Base-by-base conservation (phyloP, 139 green algal species). In the Chloropicon primus region DNA sequence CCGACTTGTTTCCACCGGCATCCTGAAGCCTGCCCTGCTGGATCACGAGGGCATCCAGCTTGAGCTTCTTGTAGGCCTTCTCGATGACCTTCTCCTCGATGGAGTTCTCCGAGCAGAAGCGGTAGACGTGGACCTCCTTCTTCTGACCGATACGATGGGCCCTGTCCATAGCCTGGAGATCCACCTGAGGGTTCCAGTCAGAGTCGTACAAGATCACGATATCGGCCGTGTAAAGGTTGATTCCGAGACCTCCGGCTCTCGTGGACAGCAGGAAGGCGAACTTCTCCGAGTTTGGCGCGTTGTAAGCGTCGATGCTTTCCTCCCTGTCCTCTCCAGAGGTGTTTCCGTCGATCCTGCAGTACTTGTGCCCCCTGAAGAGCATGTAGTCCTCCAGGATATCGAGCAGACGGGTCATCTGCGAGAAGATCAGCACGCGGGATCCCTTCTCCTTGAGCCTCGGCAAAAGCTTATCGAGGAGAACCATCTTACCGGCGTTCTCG, bases 61-160 rank as follows among this genome's bases (percentile, higher is more conserved):
- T 89, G 85, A 99, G 90, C 90, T 99, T 99, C 89, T 98, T 98
- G 88, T 98, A 98, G 54, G 95, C 95, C 87, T 98, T 98, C 88
- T 99, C 95, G 75, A 99, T 99, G n/a, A 98, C 93, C 91, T 99
- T 99, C 85, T 98, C 95, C 84, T 99, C 95, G 62, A 99, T 97
- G 26, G 87, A 91, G 87, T 94, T 90, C 82, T 98, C 95, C 28
- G 91, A 96, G 88, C 93, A 98, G 80, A 99, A 96, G 24, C 95
- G 88, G 90, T 97, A 99, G 27, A 98, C 78, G 22, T 80, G 77
- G 82, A 99, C 96, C 87, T 99, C 95, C 87, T 97, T 98, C 88
- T 97, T 99, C 88, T 99, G 96, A 17, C 96, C 96, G 79, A 99
- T 99, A 54, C 96, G 92, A 80, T 99, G 96, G 5, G 96, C 96